phyloP scores from a whole-genome alignment of 192 early-diverging fungal species.

The Podila horticola region DNA sequence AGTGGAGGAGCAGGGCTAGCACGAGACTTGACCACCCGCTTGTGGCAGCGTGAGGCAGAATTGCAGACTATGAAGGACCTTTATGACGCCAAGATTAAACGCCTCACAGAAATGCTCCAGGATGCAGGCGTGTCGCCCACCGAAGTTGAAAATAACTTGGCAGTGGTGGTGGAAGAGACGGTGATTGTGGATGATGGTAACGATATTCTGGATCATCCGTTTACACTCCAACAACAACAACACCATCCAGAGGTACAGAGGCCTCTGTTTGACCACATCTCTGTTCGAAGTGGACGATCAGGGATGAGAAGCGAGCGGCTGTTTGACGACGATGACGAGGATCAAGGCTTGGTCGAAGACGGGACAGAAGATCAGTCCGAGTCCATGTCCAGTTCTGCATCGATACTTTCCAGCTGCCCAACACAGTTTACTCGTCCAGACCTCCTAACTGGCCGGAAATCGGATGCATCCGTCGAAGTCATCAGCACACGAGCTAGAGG shows the following conservation, averaged over 20 bases:
- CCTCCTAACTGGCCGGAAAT: neutral
- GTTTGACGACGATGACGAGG: conserved; percentile 17
- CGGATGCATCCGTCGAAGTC: neutral
- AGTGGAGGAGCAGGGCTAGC: conserved; percentile 4
- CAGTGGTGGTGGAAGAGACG: conserved; percentile 26
- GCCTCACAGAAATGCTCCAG: conserved; percentile 50
- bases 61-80: conserved; percentile 50
- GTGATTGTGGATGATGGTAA: conserved; percentile 10
- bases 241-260: neutral
- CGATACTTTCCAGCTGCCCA: conserved; percentile 21
- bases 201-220: conserved; percentile 10
- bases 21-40: conserved; percentile 44
- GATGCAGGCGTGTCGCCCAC: conserved; percentile 48
- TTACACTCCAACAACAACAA: neutral
- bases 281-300: neutral
- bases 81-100: conserved; percentile 42
- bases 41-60: conserved; percentile 51
- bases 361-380: conserved; percentile 16
- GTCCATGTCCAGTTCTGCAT: conserved; percentile 30
- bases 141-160: conserved; percentile 47
- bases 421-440: conserved; percentile 29
- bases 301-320: conserved; percentile 14
- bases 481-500: neutral
- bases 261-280: neutral
- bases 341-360: conserved; percentile 3